Evolutionary conservation across 352 stramenopile genomes (phyloP).

Genomic region (Globisporangium viniferum): DNA sequence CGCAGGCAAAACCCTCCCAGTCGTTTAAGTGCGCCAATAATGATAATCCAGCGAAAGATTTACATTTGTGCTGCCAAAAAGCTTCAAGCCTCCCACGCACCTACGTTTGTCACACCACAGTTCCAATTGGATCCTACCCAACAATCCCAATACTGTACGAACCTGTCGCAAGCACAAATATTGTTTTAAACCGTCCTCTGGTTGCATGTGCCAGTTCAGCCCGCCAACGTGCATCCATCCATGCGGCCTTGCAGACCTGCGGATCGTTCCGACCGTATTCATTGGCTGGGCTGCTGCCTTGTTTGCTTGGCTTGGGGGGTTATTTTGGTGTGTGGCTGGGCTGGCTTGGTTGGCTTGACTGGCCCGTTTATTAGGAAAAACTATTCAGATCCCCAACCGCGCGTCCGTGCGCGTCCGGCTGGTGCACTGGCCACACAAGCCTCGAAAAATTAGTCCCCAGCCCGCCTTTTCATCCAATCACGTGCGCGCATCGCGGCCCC

Average conservation of each 20-base stretch:
- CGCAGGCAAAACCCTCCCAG: not conserved
- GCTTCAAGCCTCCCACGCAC: not conserved
- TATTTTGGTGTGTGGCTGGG: not conserved
- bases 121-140: not conserved
- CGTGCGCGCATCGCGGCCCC: not conserved
- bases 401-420: not conserved
- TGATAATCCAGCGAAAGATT: conserved; percentile 1
- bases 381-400: not conserved
- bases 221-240: not conserved
- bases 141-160: not conserved
- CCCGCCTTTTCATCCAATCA: conserved; percentile 2
- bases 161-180: too few relatives aligned
- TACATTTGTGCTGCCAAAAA: not conserved
- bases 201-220: too few relatives aligned
- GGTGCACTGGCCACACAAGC: not conserved
- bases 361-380: not conserved
- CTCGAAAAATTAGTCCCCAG: not conserved
- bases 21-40: not conserved
- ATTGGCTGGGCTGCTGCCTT: not conserved
- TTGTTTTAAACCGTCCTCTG: not conserved
- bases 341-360: not conserved
- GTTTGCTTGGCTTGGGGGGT: not conserved
- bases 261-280: not conserved
- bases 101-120: not conserved
- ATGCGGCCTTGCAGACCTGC: not conserved